Evolutionary conservation across 257 asterid genomes (phyloP), one percentile per base, ranked within the genome.

Genomic region (Cinchona pubescens): DNA sequence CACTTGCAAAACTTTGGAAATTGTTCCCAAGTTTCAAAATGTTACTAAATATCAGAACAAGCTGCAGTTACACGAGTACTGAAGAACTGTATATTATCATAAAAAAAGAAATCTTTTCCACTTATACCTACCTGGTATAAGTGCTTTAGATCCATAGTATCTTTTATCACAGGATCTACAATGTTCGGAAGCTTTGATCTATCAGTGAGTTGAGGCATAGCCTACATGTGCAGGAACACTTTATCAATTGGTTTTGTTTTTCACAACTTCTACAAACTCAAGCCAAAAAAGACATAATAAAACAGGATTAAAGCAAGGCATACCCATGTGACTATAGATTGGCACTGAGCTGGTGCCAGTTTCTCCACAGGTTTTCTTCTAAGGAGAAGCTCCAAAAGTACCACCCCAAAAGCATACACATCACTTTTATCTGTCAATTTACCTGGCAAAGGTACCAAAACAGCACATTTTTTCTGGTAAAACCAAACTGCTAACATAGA

Each of bases 161-260:
- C 62, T 75, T 75, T 78, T 45, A 90, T 87, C 76, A 82, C 88
- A 68, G 92, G 92, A 80, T 90, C 96, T 65, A 90, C 88, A 29
- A 90, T 90, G 79, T 56, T 82, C 23, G 91, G 92, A 85, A 87
- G 90, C 82, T 89, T 87, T 29, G 87, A 75, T 84, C 96, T 82
- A 67, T 89, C 94, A 12, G 88, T 89, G 78, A 90, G 96, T 81
- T 89, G 96, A 75, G 96, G 96, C 92, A 89, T 87, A 76, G 96
- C 96, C 96, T 90, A 72, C 80, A 82, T 55, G 65, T 67, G 64
- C 79, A 78, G 30, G 48, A 46, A 79, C 15, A 49, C n/a, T 55
- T 42, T 38, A 35, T 75, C 53, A 74, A 61, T 82, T 29, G 69
- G 62, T 34, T 51, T 25, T 30, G 49, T 19, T 23, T 71, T 62